A percentile compares a stretch with the other conserved stretches of the same genome.
phyloP scores from a whole-genome alignment of 495 filamentous ascomycete genomes.

The Parathielavia hyrcaniae region DNA sequence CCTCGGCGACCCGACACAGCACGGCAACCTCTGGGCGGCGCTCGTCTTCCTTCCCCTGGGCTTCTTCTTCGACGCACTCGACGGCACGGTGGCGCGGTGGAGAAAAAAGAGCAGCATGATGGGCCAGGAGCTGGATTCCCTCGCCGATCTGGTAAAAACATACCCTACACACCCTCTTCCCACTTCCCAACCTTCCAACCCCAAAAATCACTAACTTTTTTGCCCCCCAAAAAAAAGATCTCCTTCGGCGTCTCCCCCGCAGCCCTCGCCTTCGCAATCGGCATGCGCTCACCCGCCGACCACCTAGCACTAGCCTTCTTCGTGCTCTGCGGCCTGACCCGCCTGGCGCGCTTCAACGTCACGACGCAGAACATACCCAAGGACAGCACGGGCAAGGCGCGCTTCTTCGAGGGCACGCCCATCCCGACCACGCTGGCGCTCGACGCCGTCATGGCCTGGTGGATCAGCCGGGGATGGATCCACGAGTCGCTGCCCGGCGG shows the following conservation, averaged over 20 bases:
- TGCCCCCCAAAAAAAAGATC: constrained; percentile 51
- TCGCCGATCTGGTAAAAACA: constrained; percentile 82
- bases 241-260: constrained; percentile 94
- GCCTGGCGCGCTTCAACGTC: constrained; percentile 95
- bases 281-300: constrained; percentile 78
- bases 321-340: constrained; percentile 89
- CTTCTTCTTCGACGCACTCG: constrained; percentile 97
- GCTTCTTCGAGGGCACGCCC: constrained; percentile 94
- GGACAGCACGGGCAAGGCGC: constrained; percentile 80
- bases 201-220: neutral
- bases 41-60: constrained; percentile 87
- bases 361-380: constrained; percentile 83
- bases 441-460: constrained; percentile 80
- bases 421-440: constrained; percentile 84
- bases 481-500: constrained; percentile 70
- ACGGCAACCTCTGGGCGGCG: constrained; percentile 67
- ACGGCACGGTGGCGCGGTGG: constrained; percentile 94
- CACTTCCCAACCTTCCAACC: neutral
- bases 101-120: constrained; percentile 91
- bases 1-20: constrained; percentile 61
- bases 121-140: constrained; percentile 97
- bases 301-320: constrained; percentile 82
- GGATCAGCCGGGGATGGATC: constrained; percentile 74
- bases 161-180: neutral
- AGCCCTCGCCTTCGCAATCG: constrained; percentile 78